Percentiles rank a stretch among this genome's conserved stretches.
Evolutionary conservation across 2,329 filamentous ascomycete species (phyloP).

Genomic region (Talaromyces sp.): DNA sequence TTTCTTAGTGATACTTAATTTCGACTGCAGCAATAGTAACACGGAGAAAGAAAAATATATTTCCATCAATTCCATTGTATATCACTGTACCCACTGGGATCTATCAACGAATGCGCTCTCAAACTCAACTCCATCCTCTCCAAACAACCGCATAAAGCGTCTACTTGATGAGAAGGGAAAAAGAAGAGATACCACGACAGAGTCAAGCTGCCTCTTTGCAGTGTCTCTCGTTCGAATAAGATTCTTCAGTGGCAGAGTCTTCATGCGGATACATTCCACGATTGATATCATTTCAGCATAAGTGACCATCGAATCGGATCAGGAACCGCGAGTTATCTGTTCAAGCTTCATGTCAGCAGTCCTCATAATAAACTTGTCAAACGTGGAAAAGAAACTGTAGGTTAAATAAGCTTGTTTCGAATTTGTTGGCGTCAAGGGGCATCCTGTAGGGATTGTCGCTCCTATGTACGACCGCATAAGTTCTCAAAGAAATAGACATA

Average conservation of each 20-base stretch:
- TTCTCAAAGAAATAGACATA: conserved; percentile 16
- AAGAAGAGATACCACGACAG: conserved; percentile 24
- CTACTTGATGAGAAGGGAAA: conserved; percentile 38
- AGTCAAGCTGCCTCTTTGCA: conserved; percentile 10
- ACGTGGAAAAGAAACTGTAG: background rate
- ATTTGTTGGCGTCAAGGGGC: conserved; percentile 15
- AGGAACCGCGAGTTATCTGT: background rate
- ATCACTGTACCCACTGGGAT: no score
- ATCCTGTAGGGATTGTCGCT: conserved; percentile 13
- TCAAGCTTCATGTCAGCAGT: background rate
- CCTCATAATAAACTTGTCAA: background rate
- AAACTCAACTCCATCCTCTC: conserved; percentile 32
- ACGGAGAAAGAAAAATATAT: background rate
- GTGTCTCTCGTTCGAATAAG: background rate
- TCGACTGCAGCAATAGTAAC: background rate
- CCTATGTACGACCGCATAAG: conserved; percentile 10
- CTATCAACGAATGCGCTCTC: no score
- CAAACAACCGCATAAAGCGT: conserved; percentile 39
- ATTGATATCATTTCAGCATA: background rate
- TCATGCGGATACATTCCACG: background rate
- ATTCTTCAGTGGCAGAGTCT: background rate
- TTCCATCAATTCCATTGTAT: background rate
- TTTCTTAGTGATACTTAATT: background rate
- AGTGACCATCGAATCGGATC: background rate
- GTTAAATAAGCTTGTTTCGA: conserved; percentile 18